A percentile compares a stretch with the other conserved stretches of the same genome.
These are phyloP conservation scores for Remersonia thermophila DNA, from an alignment of 2,329 filamentous ascomycete species.

Conservation along the genomic window DNA sequence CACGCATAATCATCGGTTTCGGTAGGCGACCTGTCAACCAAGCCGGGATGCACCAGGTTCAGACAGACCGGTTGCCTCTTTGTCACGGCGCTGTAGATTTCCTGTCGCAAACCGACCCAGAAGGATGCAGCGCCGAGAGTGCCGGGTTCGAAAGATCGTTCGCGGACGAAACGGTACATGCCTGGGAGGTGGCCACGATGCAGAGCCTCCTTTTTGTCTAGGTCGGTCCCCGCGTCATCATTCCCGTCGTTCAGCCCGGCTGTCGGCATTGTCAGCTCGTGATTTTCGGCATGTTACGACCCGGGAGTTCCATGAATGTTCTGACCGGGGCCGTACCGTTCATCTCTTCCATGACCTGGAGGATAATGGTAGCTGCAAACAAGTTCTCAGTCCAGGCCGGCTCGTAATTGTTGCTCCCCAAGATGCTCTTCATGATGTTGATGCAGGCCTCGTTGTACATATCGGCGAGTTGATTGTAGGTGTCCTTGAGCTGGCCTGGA, in stretches of 20 bases:
- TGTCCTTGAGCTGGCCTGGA: conserved; percentile 12
- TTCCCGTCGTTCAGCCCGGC: conserved; percentile 1
- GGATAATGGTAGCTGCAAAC: conserved; percentile 43
- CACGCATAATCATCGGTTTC: conserved; percentile 38
- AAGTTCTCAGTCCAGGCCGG: conserved; percentile 36
- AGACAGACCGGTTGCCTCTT: conserved; percentile 34
- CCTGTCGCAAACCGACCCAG: conserved; percentile 45
- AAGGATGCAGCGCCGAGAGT: conserved; percentile 40
- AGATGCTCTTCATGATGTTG: conserved; percentile 23
- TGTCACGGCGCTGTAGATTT: conserved; percentile 44
- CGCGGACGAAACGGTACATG: conserved; percentile 33
- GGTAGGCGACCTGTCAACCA: conserved; percentile 38
- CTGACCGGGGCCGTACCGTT: conserved; percentile 20
- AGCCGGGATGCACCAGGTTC: conserved; percentile 33
- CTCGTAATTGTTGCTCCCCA: conserved; percentile 34
- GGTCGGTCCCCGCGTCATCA: neutral
- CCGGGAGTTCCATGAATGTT: too few relatives aligned
- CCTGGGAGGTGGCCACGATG: conserved; percentile 35
- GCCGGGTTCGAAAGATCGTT: conserved; percentile 27
- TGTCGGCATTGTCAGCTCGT: neutral
- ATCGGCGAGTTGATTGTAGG: conserved; percentile 37
- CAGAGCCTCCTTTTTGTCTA: conserved; percentile 17
- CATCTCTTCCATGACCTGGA: conserved; percentile 46
- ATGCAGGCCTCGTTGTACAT: conserved; percentile 43
- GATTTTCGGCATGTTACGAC: neutral